Base-by-base conservation (phyloP, 2,329 filamentous ascomycete species). In the Phialophora macrospora region DNA sequence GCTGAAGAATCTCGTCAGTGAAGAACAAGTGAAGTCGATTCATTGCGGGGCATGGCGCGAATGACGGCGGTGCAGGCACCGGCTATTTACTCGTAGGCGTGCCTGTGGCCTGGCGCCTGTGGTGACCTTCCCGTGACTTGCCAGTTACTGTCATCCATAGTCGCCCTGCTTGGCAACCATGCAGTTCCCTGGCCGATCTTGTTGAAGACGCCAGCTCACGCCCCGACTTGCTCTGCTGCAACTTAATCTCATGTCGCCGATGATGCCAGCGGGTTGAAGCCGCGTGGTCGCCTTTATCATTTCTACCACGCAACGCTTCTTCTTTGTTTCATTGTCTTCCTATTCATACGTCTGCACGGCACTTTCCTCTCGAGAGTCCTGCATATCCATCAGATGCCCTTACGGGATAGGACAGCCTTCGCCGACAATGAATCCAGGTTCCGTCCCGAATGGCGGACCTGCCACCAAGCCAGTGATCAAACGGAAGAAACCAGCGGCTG, bases 401-500 rank as follows among this genome's bases (percentile, higher is more conserved):
- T 49, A 38, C 63, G 51, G 34, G 26, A 49, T 20, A 51, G 34
- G 26, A 49, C 9, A 51, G 38, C 14, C 56, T 63, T 51, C 44
- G 26, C 22, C 48, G 46, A 28, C 30, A 5, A 70, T 72, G 70
- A 71, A 68, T 51, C 58, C 62, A 66, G 62, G 62, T 11, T 59
- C 63, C 52, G 63, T 49, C 54, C 63, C 68, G 30, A 49, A 62
- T 59, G 60, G 65, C 34, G 64, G 51, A 48, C 57, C 49, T 56
- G 59, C 26, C 64, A 65, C 55, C 63, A 60, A 52, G 63, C 63
- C 67, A 30, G 49, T 66, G 22, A 52, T 68, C 38, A 70, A 56
- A 46, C 62, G 70, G 34, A 70, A 68, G 62, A 69, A 71, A 55
- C 62, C 65, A 46, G 51, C n/a, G 11, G 65, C 65, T 55, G 69